These are phyloP conservation scores for Debaryomyces sp. DNA, from an alignment of 1,139 yeast species.

Conservation along the genomic window DNA sequence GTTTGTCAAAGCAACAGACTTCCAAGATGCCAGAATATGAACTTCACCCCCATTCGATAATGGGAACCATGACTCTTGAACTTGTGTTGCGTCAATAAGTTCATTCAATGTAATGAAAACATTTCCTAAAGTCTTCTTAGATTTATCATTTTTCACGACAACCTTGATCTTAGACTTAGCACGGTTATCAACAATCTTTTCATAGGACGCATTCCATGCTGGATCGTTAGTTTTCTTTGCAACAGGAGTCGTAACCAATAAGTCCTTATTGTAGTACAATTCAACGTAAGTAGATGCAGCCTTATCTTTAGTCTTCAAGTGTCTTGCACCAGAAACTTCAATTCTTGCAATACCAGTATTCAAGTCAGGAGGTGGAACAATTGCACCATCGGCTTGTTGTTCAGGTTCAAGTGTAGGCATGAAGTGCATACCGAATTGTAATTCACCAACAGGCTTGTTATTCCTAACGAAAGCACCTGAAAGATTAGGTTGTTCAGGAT, in stretches of 20 bases:
- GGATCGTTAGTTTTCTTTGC: slow-evolving; percentile 70
- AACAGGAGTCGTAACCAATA: slow-evolving; percentile 56
- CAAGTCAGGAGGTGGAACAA: slow-evolving; percentile 86
- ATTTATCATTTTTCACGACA: slow-evolving; percentile 58
- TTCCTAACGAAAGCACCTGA: slow-evolving; percentile 68
- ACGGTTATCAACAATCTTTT: slow-evolving; percentile 75
- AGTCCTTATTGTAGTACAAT: slow-evolving; percentile 62
- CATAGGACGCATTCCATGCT: slow-evolving; percentile 64
- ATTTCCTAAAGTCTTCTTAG: slow-evolving; percentile 60
- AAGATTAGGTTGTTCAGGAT: slow-evolving; percentile 54
- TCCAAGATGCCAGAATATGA: slow-evolving; percentile 74
- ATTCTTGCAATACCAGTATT: slow-evolving; percentile 87
- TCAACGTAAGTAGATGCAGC: slow-evolving; percentile 71
- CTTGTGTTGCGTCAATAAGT: slow-evolving; percentile 74
- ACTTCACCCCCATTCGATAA: slow-evolving; percentile 72
- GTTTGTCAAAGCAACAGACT: slow-evolving; percentile 74
- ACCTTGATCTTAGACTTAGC: slow-evolving; percentile 69
- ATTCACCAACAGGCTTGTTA: slow-evolving; percentile 77
- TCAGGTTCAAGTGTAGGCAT: slow-evolving; percentile 81
- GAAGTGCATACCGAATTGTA: slow-evolving; percentile 70
- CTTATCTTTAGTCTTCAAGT: slow-evolving; percentile 46
- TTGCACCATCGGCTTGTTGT: slow-evolving; percentile 80
- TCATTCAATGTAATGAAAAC: slow-evolving; percentile 67
- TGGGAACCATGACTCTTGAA: slow-evolving; percentile 77
- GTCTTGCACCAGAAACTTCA: slow-evolving; percentile 54